Percentiles rank a stretch among this genome's conserved stretches.
phyloP scores from a whole-genome alignment of 1,284 basidiomycete species.

The Cystobasidiaceae sp. region DNA sequence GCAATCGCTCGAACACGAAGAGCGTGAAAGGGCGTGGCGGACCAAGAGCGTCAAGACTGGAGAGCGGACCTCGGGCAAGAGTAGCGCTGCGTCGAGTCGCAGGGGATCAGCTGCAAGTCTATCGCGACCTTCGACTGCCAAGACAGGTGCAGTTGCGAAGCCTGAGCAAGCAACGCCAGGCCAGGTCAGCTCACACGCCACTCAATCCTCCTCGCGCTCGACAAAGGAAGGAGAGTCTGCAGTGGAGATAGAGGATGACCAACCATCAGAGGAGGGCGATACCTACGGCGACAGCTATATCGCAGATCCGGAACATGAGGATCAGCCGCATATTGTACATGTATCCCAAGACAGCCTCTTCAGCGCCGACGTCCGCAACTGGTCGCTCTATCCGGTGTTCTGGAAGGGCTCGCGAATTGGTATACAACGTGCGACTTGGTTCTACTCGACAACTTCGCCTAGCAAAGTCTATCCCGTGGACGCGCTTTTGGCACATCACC shows the following conservation, averaged over 20 bases:
- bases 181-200: too few relatives aligned
- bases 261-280: slow-evolving; percentile 4
- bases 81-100: slow-evolving; percentile 21
- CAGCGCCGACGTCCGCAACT: slow-evolving; percentile 37
- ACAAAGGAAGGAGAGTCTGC: too few relatives aligned
- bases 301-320: slow-evolving; percentile 24
- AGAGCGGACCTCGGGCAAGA: slow-evolving; percentile 18
- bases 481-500: slow-evolving; percentile 42
- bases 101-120: not conserved
- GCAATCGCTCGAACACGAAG: slow-evolving; percentile 19
- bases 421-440: slow-evolving; percentile 44
- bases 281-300: slow-evolving; percentile 24
- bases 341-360: slow-evolving; percentile 44
- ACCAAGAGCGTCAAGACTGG: slow-evolving; percentile 4
- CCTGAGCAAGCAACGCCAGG: too few relatives aligned
- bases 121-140: not conserved
- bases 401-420: slow-evolving; percentile 47
- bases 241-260: slow-evolving; percentile 2
- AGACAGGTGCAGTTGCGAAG: not conserved
- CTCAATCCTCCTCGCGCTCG: too few relatives aligned
- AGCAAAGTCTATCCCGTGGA: slow-evolving; percentile 43
- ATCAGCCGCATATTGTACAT: slow-evolving; percentile 37
- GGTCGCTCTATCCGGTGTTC: slow-evolving; percentile 44
- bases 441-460: slow-evolving; percentile 44
- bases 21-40: slow-evolving; percentile 12